Percentiles rank a stretch among this genome's conserved stretches.
phyloP scores from a whole-genome alignment of 2,329 filamentous ascomycete genomes.

The Gnomoniopsis smithogilvyi region DNA sequence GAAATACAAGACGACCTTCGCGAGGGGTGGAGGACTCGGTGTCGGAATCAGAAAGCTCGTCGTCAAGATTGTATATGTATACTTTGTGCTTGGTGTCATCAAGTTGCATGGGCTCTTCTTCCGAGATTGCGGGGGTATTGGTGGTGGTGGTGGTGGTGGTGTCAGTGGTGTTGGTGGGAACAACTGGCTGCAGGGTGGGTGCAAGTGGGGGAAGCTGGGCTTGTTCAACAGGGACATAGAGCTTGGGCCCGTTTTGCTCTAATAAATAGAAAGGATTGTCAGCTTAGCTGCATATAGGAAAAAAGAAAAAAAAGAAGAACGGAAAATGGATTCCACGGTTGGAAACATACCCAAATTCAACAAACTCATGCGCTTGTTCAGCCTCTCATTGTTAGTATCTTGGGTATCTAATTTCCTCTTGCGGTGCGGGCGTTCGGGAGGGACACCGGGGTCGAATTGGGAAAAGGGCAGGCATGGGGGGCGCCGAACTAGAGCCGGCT shows the following conservation, averaged over 20 bases:
- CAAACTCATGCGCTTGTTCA: conserved; percentile 79
- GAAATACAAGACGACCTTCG: conserved; percentile 67
- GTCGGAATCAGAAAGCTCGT: conserved; percentile 59
- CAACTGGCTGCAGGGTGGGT: too few relatives aligned
- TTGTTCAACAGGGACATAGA: conserved; percentile 63
- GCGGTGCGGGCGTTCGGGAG: conserved; percentile 27
- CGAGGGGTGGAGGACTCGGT: conserved; percentile 50
- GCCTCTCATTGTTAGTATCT: conserved; percentile 60
- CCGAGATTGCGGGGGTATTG: conserved; percentile 20
- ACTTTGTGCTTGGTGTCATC: conserved; percentile 85
- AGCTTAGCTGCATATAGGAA: conserved; percentile 8
- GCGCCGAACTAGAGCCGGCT: conserved; percentile 11
- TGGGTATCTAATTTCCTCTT: conserved; percentile 61
- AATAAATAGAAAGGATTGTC: conserved; percentile 17
- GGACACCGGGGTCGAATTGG: not conserved
- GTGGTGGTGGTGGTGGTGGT: conserved; percentile 14
- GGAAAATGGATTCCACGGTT: conserved; percentile 9
- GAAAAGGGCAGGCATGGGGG: conserved; percentile 10
- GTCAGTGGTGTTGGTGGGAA: conserved; percentile 16
- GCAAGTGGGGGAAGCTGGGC: conserved; percentile 22
- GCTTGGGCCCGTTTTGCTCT: conserved; percentile 62
- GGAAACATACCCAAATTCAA: conserved; percentile 70
- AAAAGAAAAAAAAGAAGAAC: conserved; percentile 10
- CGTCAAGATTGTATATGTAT: conserved; percentile 88
- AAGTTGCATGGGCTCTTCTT: conserved; percentile 79